Base-by-base conservation (phyloP, 768 basidiomycete species). In the Flagelloscypha sp. region DNA sequence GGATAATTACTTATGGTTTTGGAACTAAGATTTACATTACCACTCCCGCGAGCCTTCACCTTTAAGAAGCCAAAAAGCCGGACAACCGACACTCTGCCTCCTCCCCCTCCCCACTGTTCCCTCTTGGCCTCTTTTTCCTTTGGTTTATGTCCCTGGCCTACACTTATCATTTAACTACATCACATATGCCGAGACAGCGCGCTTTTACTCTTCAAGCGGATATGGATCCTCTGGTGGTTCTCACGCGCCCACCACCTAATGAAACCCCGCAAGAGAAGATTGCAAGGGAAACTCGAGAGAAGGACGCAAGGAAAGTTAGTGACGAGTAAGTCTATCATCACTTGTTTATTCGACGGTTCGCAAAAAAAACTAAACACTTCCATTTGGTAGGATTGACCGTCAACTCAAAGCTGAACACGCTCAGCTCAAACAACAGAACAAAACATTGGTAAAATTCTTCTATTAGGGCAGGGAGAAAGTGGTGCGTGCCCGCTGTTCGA, bases 391-490 rank as follows among this genome's bases (percentile, higher is more conserved):
- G 40, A 80, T 81, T 37, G 77, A 81, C 52, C 72, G 75, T 8
- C 61, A 71, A 37, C 53, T 79, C 29, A 67, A 65, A 39, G 53
- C 42, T 10, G 72, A 76, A 45, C 61, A 45, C 39, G 58, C 37
- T 3, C 58, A 55, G 4, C 44, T 66, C 47, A 74, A 72, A 55
- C 63, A 63, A 52, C 55, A 62, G 41, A 36, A 52, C 12, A 63
- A 45, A 48, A 57, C 21, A 49, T 66, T 16, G 64, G 77, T 19
- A 66, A 68, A 43, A 61, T 79, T 5, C 51, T 80, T 3, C 36
- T 80, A 4, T 61, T 79, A 2, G 78, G 77, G 4, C 75, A 76
- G 42, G 63, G 64, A n/a, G 76, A 78, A 54, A 75, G 73, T 20
- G 76, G 74, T 67, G 30, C 50, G 69, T 57, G n/a, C n/a, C n/a